Evolutionary conservation across 2,329 filamentous ascomycete species (phyloP).

Genomic region (Albifimbria verrucaria): DNA sequence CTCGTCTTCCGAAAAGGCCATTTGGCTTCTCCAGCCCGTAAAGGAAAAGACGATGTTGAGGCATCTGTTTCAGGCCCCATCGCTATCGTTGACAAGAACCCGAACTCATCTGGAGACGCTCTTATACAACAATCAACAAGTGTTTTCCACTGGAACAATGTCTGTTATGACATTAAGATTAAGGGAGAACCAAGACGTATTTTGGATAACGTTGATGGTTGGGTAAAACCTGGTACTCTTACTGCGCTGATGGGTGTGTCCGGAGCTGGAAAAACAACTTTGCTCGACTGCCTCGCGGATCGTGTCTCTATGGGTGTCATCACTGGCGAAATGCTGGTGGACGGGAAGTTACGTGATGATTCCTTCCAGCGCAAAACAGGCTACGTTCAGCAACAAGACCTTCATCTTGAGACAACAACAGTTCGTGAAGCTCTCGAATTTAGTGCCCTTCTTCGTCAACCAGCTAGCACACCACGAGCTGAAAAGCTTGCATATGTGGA

Average conservation of each 20-base stretch:
- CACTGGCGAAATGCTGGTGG: conserved; percentile 66
- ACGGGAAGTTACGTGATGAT: conserved; percentile 61
- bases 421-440: conserved; percentile 39
- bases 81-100: conserved; percentile 14
- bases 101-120: conserved; percentile 5
- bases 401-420: conserved; percentile 40
- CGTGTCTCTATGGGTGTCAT: conserved; percentile 72
- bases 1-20: conserved; percentile 53
- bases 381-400: conserved; percentile 68
- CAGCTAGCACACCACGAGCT: conserved; percentile 34
- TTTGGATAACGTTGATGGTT: conserved; percentile 68
- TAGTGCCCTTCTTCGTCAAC: conserved; percentile 43
- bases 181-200: conserved; percentile 62
- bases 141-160: conserved; percentile 68
- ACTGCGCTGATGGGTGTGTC: conserved; percentile 64
- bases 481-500: conserved; percentile 53
- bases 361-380: conserved; percentile 71
- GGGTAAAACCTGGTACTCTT: conserved; percentile 71
- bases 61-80: conserved; percentile 14
- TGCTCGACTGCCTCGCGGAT: conserved; percentile 62
- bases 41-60: conserved; percentile 17
- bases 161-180: conserved; percentile 74
- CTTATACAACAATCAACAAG: conserved; percentile 22
- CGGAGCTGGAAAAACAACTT: conserved; percentile 59
- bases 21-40: conserved; percentile 11